These are phyloP conservation scores for Zygosaccharomyces pseudobailii DNA, from an alignment of 1,139 yeast genomes.

Conservation along the genomic window DNA sequence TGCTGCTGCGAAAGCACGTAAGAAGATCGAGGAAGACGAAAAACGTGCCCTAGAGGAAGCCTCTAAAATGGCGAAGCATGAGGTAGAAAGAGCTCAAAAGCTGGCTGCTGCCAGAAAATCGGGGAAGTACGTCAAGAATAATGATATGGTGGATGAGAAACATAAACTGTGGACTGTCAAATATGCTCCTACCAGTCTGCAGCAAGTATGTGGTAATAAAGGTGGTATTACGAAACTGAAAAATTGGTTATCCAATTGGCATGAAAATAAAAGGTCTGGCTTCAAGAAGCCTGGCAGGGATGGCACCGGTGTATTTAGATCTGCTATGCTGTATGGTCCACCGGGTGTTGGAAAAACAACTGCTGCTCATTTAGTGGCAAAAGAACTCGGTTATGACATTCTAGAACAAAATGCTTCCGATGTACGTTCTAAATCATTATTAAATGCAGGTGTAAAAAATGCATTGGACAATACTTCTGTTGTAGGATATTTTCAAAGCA, in stretches of 20 bases:
- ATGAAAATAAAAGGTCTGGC: conserved; percentile 47
- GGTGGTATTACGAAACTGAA: conserved; percentile 61
- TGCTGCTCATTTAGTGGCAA: conserved; percentile 70
- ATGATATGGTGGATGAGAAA: conserved; percentile 29
- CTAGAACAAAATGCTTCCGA: conserved; percentile 83
- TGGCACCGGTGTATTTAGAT: conserved; percentile 65
- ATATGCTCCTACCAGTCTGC: conserved; percentile 74
- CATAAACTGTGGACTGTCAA: conserved; percentile 87
- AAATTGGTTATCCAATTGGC: conserved; percentile 81
- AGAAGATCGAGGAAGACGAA: conserved; percentile 66
- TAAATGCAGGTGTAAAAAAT: conserved; percentile 63
- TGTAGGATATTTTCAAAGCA: conserved; percentile 61
- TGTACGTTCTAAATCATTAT: conserved; percentile 74
- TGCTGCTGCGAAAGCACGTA: conserved; percentile 66
- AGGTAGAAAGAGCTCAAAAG: conserved; percentile 29
- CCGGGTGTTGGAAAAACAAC: conserved; percentile 84
- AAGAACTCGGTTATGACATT: conserved; percentile 62
- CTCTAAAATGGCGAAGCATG: conserved; percentile 41
- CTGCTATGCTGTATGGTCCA: conserved; percentile 81
- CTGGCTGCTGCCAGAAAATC: conserved; percentile 23
- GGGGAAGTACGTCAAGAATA: conserved; percentile 21
- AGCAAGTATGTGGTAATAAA: conserved; percentile 89
- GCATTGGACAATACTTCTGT: conserved; percentile 80
- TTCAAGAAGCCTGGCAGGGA: conserved; percentile 55
- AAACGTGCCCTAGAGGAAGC: conserved; percentile 48